These are phyloP conservation scores for Kwoniella europaea DNA, from an alignment of 768 basidiomycete genomes.

Conservation along the genomic window DNA sequence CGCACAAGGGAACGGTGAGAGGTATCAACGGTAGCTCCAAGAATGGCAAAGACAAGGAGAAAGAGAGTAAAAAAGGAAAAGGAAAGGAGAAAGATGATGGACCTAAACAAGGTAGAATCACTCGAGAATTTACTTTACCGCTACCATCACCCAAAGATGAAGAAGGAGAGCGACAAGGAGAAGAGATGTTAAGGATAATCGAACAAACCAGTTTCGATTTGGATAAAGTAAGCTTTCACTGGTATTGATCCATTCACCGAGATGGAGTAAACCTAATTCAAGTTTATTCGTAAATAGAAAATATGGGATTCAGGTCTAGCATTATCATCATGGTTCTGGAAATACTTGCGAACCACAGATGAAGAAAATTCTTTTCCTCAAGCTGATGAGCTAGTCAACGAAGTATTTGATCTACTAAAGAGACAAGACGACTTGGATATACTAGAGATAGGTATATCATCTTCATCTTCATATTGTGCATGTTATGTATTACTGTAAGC, in stretches of 20 bases:
- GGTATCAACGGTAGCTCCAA: constrained; percentile 7
- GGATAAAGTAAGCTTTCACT: constrained; percentile 73
- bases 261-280: not conserved
- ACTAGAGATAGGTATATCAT: constrained; percentile 72
- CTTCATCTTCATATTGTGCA: no score
- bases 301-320: constrained; percentile 94
- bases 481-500: no score
- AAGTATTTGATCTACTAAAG: constrained; percentile 18
- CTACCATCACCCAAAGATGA: not conserved
- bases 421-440: constrained; percentile 58
- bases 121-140: constrained; percentile 35
- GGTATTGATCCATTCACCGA: not conserved
- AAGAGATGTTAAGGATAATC: constrained; percentile 62
- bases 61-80: constrained; percentile 28
- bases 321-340: constrained; percentile 73
- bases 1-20: not conserved
- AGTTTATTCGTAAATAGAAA: constrained; percentile 67
- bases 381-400: not conserved
- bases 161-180: constrained; percentile 1
- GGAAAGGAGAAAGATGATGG: constrained; percentile 43
- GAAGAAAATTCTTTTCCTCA: no score
- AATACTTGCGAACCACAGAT: constrained; percentile 4
- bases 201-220: constrained; percentile 90
- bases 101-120: constrained; percentile 37
- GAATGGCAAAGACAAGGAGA: constrained; percentile 58